A percentile compares a stretch with the other conserved stretches of the same genome.
Evolutionary conservation across 164 flowering plant species (phyloP).

Genomic region (grape (Vitis vinifera)): DNA sequence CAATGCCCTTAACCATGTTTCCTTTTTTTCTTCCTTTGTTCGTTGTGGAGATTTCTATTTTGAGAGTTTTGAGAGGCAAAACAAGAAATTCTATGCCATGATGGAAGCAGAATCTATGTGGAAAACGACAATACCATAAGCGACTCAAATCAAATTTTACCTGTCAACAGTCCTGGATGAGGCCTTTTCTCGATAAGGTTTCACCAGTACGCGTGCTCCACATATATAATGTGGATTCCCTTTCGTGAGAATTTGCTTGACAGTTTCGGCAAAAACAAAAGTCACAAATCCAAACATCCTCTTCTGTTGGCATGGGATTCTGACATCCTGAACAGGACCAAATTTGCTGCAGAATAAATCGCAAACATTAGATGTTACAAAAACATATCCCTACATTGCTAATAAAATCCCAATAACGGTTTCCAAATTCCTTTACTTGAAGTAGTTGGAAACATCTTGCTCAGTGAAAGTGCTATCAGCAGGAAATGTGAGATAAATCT

Average conservation of each 20-base stretch:
- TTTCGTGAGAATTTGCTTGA: constrained; percentile 45
- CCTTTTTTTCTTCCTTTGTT: too few relatives aligned
- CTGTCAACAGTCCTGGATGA: constrained; percentile 46
- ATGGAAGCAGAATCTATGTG: too few relatives aligned
- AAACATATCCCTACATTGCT: background rate
- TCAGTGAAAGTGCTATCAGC: constrained; percentile 73
- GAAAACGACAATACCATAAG: too few relatives aligned
- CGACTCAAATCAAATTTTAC: constrained; percentile 16
- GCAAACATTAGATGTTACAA: background rate
- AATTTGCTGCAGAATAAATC: constrained; percentile 38
- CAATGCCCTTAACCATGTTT: too few relatives aligned
- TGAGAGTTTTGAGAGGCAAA: background rate
- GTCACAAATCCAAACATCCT: constrained; percentile 80
- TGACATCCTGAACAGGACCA: constrained; percentile 85
- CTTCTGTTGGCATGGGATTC: constrained; percentile 76
- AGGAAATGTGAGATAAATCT: constrained; percentile 73
- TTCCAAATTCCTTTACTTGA: constrained; percentile 36
- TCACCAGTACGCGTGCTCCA: constrained; percentile 75
- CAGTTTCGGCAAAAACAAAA: constrained; percentile 57
- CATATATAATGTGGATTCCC: constrained; percentile 73
- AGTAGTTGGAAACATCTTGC: constrained; percentile 68
- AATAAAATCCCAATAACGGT: background rate
- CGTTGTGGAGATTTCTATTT: too few relatives aligned
- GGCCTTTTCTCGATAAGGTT: constrained; percentile 64
- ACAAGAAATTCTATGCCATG: background rate